Percentiles rank a stretch among this genome's conserved stretches.
Evolutionary conservation across 768 basidiomycete genomes (phyloP).

Genomic region (Leucosporidium yakuticum): DNA sequence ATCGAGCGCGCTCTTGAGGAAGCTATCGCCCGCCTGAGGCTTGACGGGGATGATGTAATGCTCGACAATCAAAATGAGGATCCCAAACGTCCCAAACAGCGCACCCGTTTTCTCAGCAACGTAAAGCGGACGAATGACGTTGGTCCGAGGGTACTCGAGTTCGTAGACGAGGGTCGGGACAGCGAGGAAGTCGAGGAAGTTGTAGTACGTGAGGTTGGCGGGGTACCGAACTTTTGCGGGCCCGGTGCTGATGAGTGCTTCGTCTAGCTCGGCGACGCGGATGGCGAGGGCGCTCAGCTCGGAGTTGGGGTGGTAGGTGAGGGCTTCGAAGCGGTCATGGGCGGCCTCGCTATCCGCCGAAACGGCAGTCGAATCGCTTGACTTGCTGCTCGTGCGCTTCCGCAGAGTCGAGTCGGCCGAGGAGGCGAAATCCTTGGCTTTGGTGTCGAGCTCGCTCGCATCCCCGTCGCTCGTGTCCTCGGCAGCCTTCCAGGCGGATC

Average conservation of each 20-base stretch:
- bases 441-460: neutral
- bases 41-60: slow-evolving; percentile 84
- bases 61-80: slow-evolving; percentile 81
- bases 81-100: slow-evolving; percentile 89
- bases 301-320: slow-evolving; percentile 60
- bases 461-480: neutral
- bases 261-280: slow-evolving; percentile 67
- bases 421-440: too few relatives aligned
- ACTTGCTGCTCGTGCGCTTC: neutral
- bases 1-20: slow-evolving; percentile 70
- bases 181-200: slow-evolving; percentile 78
- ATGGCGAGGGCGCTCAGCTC: slow-evolving; percentile 63
- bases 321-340: slow-evolving; percentile 42
- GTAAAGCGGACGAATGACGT: slow-evolving; percentile 62
- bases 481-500: slow-evolving; percentile 16
- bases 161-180: slow-evolving; percentile 93
- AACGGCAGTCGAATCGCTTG: neutral
- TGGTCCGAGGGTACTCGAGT: slow-evolving; percentile 88
- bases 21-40: slow-evolving; percentile 52
- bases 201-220: slow-evolving; percentile 69
- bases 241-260: slow-evolving; percentile 69
- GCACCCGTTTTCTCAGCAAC: slow-evolving; percentile 70
- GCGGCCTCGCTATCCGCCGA: neutral
- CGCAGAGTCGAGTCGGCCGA: too few relatives aligned
- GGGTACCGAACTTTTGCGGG: slow-evolving; percentile 68